These are phyloP conservation scores for Trametes elegans DNA, from an alignment of 768 basidiomycete species.

Conservation along the genomic window DNA sequence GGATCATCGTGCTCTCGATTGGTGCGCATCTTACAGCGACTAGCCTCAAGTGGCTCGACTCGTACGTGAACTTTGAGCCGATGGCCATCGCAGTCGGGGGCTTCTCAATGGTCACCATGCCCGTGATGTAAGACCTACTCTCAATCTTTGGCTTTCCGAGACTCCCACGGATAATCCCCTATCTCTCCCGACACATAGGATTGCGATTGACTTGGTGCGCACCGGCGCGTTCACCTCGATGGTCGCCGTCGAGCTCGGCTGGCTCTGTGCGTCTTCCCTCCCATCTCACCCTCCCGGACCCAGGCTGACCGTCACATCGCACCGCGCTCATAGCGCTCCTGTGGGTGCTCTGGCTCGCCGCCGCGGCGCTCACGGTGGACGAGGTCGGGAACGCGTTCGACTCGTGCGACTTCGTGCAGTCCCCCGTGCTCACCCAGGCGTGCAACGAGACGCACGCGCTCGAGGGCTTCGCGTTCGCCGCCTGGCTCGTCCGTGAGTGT, in stretches of 20 bases:
- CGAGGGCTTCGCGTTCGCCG: slow-evolving; percentile 29
- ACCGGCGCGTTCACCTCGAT: slow-evolving; percentile 31
- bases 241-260: slow-evolving; percentile 30
- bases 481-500: slow-evolving; percentile 24
- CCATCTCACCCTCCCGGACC: background rate
- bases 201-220: slow-evolving; percentile 28
- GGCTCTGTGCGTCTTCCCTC: slow-evolving; percentile 21
- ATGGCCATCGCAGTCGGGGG: slow-evolving; percentile 23
- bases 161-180: background rate
- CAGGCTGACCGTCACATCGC: background rate
- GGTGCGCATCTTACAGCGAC: slow-evolving; percentile 9
- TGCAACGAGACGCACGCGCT: slow-evolving; percentile 29
- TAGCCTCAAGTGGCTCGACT: slow-evolving; percentile 9
- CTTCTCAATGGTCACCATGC: slow-evolving; percentile 20
- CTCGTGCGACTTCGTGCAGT: slow-evolving; percentile 16
- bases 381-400: slow-evolving; percentile 7
- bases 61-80: slow-evolving; percentile 16
- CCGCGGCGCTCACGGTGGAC: slow-evolving; percentile 21
- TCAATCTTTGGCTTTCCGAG: background rate
- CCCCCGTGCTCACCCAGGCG: slow-evolving; percentile 16
- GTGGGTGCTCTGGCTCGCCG: slow-evolving; percentile 32
- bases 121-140: slow-evolving; percentile 19
- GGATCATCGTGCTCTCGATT: slow-evolving; percentile 14
- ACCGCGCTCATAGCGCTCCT: slow-evolving; percentile 21
- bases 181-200: slow-evolving; percentile 11